Percentiles rank a stretch among this genome's conserved stretches.
Evolutionary conservation across 306 rosid species (phyloP).

Genomic region (Neltuma alba): DNA sequence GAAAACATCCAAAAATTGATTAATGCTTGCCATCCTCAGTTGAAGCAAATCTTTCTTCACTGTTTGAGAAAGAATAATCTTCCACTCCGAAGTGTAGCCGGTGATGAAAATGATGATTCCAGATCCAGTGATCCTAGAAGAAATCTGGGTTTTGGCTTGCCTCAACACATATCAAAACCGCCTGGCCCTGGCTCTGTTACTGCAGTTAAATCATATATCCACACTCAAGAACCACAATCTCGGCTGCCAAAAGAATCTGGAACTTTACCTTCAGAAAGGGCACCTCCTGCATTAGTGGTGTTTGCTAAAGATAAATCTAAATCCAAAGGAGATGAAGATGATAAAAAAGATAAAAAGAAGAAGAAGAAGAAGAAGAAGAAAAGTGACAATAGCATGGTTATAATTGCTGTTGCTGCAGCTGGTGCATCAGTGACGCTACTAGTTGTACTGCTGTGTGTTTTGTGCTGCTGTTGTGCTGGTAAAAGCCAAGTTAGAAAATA

Average conservation of each 20-base stretch:
- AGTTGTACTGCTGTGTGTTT: conserved; percentile 65
- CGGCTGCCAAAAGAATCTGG: not conserved
- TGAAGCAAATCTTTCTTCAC: conserved; percentile 56
- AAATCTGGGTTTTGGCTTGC: conserved; percentile 50
- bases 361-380: not conserved
- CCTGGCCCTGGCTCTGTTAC: conserved; percentile 43
- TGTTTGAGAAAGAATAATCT: conserved; percentile 61
- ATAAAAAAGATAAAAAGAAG: conserved; percentile 1
- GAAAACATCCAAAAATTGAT: conserved; percentile 52
- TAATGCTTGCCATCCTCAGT: conserved; percentile 52
- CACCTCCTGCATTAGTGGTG: not conserved
- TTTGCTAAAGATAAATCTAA: not conserved
- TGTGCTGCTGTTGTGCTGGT: conserved; percentile 41
- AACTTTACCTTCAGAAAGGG: not conserved
- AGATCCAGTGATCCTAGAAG: conserved; percentile 49
- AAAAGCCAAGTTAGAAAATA: conserved; percentile 48
- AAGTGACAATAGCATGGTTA: conserved; percentile 44
- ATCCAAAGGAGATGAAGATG: not conserved
- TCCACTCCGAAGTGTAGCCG: conserved; percentile 43
- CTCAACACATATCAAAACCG: conserved; percentile 43
- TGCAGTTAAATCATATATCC: conserved; percentile 37
- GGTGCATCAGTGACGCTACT: conserved; percentile 62
- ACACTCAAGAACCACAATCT: conserved; percentile 26
- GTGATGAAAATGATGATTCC: conserved; percentile 53
- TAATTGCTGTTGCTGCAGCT: conserved; percentile 67